Base-by-base conservation (phyloP, 208 protist genomes). In the Wallacemonas sp. region DNA sequence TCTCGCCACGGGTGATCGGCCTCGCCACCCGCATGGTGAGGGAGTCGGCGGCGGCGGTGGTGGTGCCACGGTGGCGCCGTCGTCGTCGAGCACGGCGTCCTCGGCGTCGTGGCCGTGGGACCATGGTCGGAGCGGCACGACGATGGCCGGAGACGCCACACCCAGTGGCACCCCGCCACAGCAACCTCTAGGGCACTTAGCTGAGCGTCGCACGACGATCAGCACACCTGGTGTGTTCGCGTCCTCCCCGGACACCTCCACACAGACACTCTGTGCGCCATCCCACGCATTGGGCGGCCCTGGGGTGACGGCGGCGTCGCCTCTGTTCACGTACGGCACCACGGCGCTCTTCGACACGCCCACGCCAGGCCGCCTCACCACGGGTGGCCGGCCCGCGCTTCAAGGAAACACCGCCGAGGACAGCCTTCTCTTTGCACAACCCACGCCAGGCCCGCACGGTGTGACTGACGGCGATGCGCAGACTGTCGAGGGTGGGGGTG, bases 291-390 rank as follows among this genome's bases (percentile, higher is more conserved):
- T n/a, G n/a, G n/a, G n/a, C n/a, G n/a, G n/a, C n/a, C n/a, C n/a
- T 41, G 36, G 36, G 6, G 36, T 14, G 36, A 41, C 36, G 36
- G 36, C 9, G 6, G 36, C 36, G 36, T 41, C 36, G 6, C 9
- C 36, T 14, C 14, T 41, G 36, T n/a, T n/a, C n/a, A n/a, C 47
- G 47, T 55, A 55, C 47, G 12, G 24, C 11, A 34, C 47, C 5
- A 33, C 24, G 14, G 47, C 47, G 26, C 47, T 55, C 24, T 58
- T 58, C 31, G 51, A 58, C 51, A 42, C 51, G 28, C 51, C 51
- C 6, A 58, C 36, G 51, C 51, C 51, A 9, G 34, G 51, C 30
- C 51, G 51, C n/a, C 51, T 42, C 17, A 58, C 12, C 30, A n/a
- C 31, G 6, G 51, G 51, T 31, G 51, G 51, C 4, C 51, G 51